Base-by-base conservation (phyloP, 495 filamentous ascomycete genomes). In the Penicilliopsis zonata region DNA sequence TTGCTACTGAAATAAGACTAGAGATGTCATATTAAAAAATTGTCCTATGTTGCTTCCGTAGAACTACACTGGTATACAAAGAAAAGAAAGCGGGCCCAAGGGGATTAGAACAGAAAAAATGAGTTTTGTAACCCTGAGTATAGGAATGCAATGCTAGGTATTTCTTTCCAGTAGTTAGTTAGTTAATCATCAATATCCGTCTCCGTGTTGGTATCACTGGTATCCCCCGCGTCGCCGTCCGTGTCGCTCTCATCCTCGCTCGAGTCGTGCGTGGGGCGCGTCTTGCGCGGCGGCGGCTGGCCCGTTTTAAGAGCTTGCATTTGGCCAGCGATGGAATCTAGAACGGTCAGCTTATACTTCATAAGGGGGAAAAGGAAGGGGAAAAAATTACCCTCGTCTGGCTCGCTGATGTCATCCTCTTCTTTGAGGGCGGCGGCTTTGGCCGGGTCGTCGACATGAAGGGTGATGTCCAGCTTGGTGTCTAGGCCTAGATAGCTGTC, bases 401-500 rank as follows among this genome's bases (percentile, higher is more conserved):
- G 88, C 54, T 98, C 90, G 52, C 83, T 92, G 41, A 95, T 95
- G 45, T 95, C 88, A 46, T 95, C 90, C 38, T 79, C 81, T 27
- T 64, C 57, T 23, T 74, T 72, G 47, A 93, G 74, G 33, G 76
- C 74, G 18, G 70, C 77, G 12, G 80, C 87, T 61, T 87, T 90
- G 53, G 74, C 80, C 24, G 80, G 75, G 42, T 94, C 88, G 43
- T 94, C 87, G n/a, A 98, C 82, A 31, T 78, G 66, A 26, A 98
- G 64, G 9, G 78, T 86, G 20, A 94, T 84, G 37, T 92, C 83
- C 69, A 79, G 70, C 63, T 82, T 86, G 27, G 74, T 78, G 50
- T 98, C 90, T 37, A 93, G 80, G 27, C 90, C 90, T 26, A 96
- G 66, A 46, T 96, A 98, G 46, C 81, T 85, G 55, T 96, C 90